phyloP scores from a whole-genome alignment of 352 stramenopile genomes.

The Pythium myriotylum region DNA sequence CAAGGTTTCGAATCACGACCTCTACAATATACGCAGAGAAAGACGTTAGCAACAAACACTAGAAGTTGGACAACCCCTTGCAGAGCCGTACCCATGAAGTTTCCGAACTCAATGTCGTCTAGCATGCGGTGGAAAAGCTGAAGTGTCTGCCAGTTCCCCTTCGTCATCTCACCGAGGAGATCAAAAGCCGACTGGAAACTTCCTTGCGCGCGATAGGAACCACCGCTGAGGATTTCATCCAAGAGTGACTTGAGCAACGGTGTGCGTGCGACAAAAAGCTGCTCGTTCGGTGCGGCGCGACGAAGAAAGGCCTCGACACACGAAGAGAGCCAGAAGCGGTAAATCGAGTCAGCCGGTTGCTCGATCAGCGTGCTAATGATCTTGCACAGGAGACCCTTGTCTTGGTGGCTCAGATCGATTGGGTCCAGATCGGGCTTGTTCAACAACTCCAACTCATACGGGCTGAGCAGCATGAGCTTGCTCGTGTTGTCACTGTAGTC shows the following conservation, averaged over 20 bases:
- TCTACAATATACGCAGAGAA: constrained; percentile 44
- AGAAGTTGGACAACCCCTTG: no score
- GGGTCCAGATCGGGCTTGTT: constrained; percentile 43
- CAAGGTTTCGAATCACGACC: constrained; percentile 93
- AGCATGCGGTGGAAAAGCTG: constrained; percentile 88
- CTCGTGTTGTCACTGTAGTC: constrained; percentile 88
- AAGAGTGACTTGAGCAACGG: constrained; percentile 89
- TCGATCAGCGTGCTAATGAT: constrained; percentile 89
- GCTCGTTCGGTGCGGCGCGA: constrained; percentile 78
- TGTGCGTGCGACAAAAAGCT: constrained; percentile 90
- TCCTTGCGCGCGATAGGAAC: constrained; percentile 84
- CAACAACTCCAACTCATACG: constrained; percentile 61
- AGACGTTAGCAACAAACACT: not conserved
- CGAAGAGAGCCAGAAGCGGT: constrained; percentile 96
- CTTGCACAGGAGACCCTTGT: constrained; percentile 91
- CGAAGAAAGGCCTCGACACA: constrained; percentile 96
- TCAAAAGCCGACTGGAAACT: constrained; percentile 96
- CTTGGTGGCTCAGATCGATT: constrained; percentile 63
- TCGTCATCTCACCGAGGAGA: constrained; percentile 95
- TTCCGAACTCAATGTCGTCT: constrained; percentile 86
- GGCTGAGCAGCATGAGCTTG: constrained; percentile 82
- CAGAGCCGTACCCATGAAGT: constrained; percentile 82
- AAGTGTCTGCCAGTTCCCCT: constrained; percentile 92
- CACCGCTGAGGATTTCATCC: constrained; percentile 84
- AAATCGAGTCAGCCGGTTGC: constrained; percentile 93